Evolutionary conservation across 1,284 basidiomycete species (phyloP), one percentile per base, ranked within the genome.

Genomic region (Abortiporus biennis): DNA sequence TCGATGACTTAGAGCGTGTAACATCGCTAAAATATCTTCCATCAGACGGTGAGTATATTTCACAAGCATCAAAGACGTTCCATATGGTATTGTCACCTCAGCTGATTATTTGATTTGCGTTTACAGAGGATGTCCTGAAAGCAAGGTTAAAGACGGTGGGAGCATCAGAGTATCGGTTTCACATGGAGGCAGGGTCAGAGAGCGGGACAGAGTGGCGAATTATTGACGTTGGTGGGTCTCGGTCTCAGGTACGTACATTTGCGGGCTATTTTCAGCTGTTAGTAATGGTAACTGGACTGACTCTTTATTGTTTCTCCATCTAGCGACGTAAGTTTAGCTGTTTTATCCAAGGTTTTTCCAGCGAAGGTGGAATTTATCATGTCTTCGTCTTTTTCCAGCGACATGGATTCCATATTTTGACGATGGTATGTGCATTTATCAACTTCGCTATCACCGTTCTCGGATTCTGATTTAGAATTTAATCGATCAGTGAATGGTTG

Each of bases 401-500:
- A 80, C 80, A 36, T 86, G 83, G 83, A 76, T 74, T 2, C 83
- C 83, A 9, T 86, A 82, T 56, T 86, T 86, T 46, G 83, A 86
- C 48, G 80, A 83, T 61, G 80, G 80, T 82, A 48, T 48, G 67
- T 38, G 23, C 17, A 32, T 20, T 9, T 38, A 21, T 13, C 33
- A 17, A n/a, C 23, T 27, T 23, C 13, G 29, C 9, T n/a, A n/a
- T n/a, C 39, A 34, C 21, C 21, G 11, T 16, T 40, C 33, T 17
- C 37, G 20, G 15, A 6, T 38, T 12, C 33, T 20, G 27, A 20
- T 13, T 9, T 21, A n/a, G 9, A 38, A 6, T 6, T 27, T 19
- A 21, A 37, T 37, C 21, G n/a, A 20, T 39, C 55, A 48, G 50
- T 36, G 54, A 58, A 37, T 54, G 56, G 55, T 17, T 45, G 54